Evolutionary conservation across 2,329 filamentous ascomycete genomes (phyloP).

Genomic region (Leptographium procerum): DNA sequence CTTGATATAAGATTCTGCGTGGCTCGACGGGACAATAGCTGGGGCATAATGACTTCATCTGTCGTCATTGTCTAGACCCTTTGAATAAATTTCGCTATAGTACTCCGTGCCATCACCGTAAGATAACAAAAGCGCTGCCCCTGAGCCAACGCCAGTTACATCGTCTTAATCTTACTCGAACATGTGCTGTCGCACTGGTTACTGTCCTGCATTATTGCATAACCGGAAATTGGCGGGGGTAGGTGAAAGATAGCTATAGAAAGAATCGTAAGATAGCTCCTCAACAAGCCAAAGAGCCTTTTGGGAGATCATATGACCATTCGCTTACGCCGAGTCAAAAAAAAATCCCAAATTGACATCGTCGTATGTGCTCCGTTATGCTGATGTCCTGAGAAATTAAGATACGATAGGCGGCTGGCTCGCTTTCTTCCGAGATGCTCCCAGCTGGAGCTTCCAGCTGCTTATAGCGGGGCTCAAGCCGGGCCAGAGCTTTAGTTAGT

Average conservation of each 20-base stretch:
- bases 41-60: too few relatives aligned
- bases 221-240: conserved; percentile 8
- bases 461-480: not conserved
- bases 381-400: too few relatives aligned
- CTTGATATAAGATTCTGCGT: too few relatives aligned
- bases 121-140: not conserved
- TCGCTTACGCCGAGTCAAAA: not conserved
- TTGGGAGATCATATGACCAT: not conserved
- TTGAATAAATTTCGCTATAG: too few relatives aligned
- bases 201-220: not conserved
- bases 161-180: not conserved
- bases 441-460: conserved; percentile 3
- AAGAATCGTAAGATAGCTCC: not conserved
- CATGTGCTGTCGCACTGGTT: not conserved
- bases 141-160: not conserved
- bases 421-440: not conserved
- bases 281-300: not conserved
- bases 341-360: too few relatives aligned
- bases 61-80: too few relatives aligned
- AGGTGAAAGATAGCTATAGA: not conserved
- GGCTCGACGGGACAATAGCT: too few relatives aligned
- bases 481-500: conserved; percentile 1
- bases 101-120: too few relatives aligned
- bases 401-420: not conserved
- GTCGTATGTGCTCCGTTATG: too few relatives aligned